phyloP scores from a whole-genome alignment of 371 early-diverging fungal genomes.

The Mortierella sp. region DNA sequence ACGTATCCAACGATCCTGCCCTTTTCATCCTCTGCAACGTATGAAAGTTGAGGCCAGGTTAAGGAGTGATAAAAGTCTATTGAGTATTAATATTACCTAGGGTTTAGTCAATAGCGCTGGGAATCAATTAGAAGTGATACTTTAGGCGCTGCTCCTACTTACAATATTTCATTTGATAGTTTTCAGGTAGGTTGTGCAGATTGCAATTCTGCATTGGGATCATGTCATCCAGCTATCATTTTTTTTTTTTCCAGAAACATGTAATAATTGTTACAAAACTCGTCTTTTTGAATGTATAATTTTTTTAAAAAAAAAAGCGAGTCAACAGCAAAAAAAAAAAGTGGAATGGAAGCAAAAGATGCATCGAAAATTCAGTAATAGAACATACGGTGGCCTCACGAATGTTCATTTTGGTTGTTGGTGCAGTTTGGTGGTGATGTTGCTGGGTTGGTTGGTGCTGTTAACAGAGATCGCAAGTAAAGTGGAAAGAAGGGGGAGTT shows the following conservation, averaged over 20 bases:
- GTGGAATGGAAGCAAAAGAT: not conserved
- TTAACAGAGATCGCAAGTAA: not conserved
- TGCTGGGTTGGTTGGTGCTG: not conserved
- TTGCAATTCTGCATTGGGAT: slow-evolving; percentile 96
- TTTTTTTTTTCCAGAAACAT: not conserved
- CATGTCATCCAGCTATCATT: slow-evolving; percentile 77
- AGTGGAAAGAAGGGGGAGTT: no score
- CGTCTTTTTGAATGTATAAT: not conserved
- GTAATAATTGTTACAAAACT: not conserved
- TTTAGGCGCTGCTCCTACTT: slow-evolving; percentile 28
- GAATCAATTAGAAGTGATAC: not conserved
- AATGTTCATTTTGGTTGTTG: slow-evolving; percentile 65
- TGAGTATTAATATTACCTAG: no score
- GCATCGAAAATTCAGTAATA: not conserved
- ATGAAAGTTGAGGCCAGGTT: slow-evolving; percentile 97
- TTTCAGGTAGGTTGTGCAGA: slow-evolving; percentile 96
- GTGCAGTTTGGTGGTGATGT: not conserved
- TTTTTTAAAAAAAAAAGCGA: no score
- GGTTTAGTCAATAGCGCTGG: slow-evolving; percentile 1
- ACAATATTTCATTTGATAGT: slow-evolving; percentile 99
- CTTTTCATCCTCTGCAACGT: slow-evolving; percentile 93
- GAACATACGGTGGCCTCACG: slow-evolving; percentile 73
- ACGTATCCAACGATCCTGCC: slow-evolving; percentile 97
- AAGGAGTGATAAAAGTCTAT: slow-evolving; percentile 92
- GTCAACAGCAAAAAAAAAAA: no score